Base-by-base conservation (phyloP, 2,329 filamentous ascomycete genomes). In the Fusarium poae region DNA sequence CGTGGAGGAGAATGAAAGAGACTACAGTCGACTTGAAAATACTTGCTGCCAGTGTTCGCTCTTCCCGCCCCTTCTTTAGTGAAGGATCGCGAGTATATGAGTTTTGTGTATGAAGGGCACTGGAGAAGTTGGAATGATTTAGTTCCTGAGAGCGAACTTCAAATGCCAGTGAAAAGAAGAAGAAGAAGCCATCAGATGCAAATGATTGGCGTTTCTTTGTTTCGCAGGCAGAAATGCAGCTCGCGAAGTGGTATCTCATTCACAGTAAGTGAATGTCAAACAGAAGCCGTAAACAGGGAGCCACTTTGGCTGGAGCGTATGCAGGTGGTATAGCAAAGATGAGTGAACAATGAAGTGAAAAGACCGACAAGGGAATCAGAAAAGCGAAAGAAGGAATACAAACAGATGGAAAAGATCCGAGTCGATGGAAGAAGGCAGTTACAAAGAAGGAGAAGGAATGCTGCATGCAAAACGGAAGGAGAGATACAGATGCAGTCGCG, bases 211-310 rank as follows among this genome's bases (percentile, higher is more conserved):
- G 25, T 39, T 43, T 50, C n/a, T 55, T 64, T 56, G 21, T 46
- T 49, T 45, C 54, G 43, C 16, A 60, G 37, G 30, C 18, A 10
- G 25, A 51, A 30, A 39, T 54, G 25, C 54, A 34, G 32, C 49
- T 51, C 46, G 25, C 23, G 30, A 43, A 42, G 48, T 16, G 43
- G 23, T 37, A 67, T 65, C 37, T 50, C 54, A 67, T 44, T 57
- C 37, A 60, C 48, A 6, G 40, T 27, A 27, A 57, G 46, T 20
- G 39, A 45, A 39, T 32, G 30, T 53, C 45, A 39, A 57, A 52
- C 59, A 57, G 40, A 51, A 60, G 67, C 45, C 51, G 65, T 64
- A 64, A 64, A 68, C 53, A 67, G 55, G 51, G 45, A 34, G 40
- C 57, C 27, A 34, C 64, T 49, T 23, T 30, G 23, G 18, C 25